phyloP scores from a whole-genome alignment of 2,329 filamentous ascomycete species.

The Penicillium sumatraense region DNA sequence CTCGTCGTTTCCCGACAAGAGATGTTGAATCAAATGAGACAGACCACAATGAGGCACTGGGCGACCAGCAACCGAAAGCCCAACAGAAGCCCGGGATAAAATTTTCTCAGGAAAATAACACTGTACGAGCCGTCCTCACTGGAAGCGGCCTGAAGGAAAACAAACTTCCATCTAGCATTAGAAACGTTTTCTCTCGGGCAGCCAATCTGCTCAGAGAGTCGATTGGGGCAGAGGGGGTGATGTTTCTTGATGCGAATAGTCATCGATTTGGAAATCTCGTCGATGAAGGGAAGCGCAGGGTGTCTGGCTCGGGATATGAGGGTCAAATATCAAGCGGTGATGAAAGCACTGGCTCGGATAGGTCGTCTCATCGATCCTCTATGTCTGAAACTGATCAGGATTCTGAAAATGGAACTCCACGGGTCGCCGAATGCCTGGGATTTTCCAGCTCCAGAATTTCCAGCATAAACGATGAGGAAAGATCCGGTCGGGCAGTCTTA shows the following conservation, averaged over 20 bases:
- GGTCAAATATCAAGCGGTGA: constrained; percentile 15
- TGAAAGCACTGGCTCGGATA: constrained; percentile 26
- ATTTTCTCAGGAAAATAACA: neutral
- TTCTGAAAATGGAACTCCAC: constrained; percentile 1
- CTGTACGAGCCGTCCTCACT: constrained; percentile 8
- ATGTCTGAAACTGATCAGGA: neutral
- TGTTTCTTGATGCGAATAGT: constrained; percentile 35
- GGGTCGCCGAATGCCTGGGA: constrained; percentile 18
- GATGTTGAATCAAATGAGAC: neutral
- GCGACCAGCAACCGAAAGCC: neutral
- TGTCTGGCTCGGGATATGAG: constrained; percentile 6
- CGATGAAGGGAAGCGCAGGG: constrained; percentile 13
- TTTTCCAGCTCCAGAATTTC: constrained; percentile 22
- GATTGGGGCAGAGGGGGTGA: constrained; percentile 46
- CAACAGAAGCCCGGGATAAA: neutral
- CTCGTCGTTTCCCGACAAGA: neutral
- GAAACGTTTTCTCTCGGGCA: constrained; percentile 49
- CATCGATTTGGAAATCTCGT: constrained; percentile 22
- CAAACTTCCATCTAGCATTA: constrained; percentile 13
- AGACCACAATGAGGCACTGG: neutral
- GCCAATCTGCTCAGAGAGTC: constrained; percentile 50
- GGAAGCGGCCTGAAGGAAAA: constrained; percentile 16
- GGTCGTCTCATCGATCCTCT: constrained; percentile 1
- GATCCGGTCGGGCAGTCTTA: constrained; percentile 13
- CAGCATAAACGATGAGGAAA: constrained; percentile 18